Evolutionary conservation across 352 stramenopile species (phyloP), one percentile per base, ranked within the genome.

Genomic region (Globisporangium iwayamae): DNA sequence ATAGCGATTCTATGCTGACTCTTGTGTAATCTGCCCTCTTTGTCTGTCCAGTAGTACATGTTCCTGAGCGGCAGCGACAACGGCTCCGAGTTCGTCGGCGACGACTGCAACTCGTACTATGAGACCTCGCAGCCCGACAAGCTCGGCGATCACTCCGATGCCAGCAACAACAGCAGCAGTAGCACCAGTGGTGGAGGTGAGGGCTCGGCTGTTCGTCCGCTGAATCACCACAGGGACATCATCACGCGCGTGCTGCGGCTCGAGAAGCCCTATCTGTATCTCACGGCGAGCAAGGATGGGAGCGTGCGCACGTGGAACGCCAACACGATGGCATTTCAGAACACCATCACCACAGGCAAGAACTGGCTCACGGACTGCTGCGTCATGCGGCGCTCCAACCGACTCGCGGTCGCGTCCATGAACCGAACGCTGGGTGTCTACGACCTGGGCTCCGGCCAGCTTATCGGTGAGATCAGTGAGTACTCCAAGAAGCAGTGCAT

Each of bases 301-400:
- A 90, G 74, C 28, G 76, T 92, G 0, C 78, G 81, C 8, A 92
- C 83, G 28, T 92, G 83, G 83, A 92, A 85, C 67, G 73, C 72
- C 2, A 79, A 87, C 57, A 90, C 81, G 18, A 67, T 92, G 56
- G 76, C 76, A 36, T 79, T 81, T 13, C 83, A 90, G 70, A 82
- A 71, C 43, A 70, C 83, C 9, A 62, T 93, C 25, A 73, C 80
- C 13, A 90, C 78, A 7, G 78, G 81, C 13, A 83, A 83, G 50
- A 85, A 93, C 68, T 93, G 84, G 84, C 70, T 95, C 46, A 93
- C 84, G 0, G 83, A 92, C 59, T 86, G 75, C 59, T 86, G 78
- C 46, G 76, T 90, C 55, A 95, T 95, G 86, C 81, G 83, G 50
- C 75, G 80, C 25, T 93, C 81, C 9, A 93, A 95, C 61, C 83